Conservation (phyloP, 768 basidiomycete species). For the Erythrobasidium yunnanense region DNA sequence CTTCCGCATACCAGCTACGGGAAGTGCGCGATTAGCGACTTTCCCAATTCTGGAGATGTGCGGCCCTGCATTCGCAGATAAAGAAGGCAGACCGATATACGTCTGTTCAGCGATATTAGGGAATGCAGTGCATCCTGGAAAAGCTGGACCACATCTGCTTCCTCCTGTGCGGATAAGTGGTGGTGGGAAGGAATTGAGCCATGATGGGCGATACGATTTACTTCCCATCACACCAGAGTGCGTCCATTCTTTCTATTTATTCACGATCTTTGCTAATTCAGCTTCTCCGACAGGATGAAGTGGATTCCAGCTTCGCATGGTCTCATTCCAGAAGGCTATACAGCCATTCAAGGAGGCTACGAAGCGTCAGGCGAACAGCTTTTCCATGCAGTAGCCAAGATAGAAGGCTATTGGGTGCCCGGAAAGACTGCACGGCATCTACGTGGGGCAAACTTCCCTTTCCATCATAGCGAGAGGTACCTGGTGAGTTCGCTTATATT, state of each 20-base stretch:
- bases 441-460: constrained; percentile 17
- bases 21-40: not conserved
- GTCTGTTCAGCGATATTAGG: constrained; percentile 21
- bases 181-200: constrained; percentile 6
- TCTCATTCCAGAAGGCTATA: constrained; percentile 1
- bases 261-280: not conserved
- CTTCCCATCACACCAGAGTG: constrained; percentile 20
- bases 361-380: constrained; percentile 24
- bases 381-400: constrained; percentile 7
- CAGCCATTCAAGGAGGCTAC: constrained; percentile 17
- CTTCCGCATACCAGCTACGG: constrained; percentile 9
- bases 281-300: constrained; percentile 16
- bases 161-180: constrained; percentile 16
- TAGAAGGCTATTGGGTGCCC: constrained; percentile 18
- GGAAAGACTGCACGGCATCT: constrained; percentile 17
- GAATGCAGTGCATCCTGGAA: constrained; percentile 16
- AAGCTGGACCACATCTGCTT: constrained; percentile 19
- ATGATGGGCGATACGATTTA: constrained; percentile 16
- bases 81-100: constrained; percentile 7
- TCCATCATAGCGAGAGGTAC: not conserved
- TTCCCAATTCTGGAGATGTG: constrained; percentile 22
- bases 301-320: constrained; percentile 3
- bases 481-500: not conserved
- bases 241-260: not conserved
- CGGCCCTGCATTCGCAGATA: constrained; percentile 17